Conservation (phyloP, 1,139 yeast genomes). For the Kodamaea derodonti region DNA sequence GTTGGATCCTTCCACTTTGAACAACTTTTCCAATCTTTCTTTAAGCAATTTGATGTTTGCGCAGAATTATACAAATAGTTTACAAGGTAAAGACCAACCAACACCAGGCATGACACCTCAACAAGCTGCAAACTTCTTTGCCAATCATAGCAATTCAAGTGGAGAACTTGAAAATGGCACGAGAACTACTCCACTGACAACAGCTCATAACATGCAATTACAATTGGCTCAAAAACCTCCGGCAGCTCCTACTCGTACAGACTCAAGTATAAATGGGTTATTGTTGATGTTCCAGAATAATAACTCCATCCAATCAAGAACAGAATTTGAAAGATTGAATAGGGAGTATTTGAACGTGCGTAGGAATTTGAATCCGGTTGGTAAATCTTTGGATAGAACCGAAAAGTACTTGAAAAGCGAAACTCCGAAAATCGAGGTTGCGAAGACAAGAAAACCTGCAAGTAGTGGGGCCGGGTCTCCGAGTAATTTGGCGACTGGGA, state of each 20-base stretch:
- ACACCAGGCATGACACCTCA: constrained; percentile 10
- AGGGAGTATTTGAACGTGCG: constrained; percentile 70
- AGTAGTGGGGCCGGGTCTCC: constrained; percentile 2
- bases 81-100: constrained; percentile 6
- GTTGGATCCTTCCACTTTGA: constrained; percentile 29
- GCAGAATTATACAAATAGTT: constrained; percentile 24
- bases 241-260: not conserved
- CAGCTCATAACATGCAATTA: not conserved
- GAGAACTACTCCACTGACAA: constrained; percentile 1
- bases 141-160: constrained; percentile 1
- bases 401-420: constrained; percentile 16
- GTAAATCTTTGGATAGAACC: constrained; percentile 54
- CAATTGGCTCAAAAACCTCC: not conserved
- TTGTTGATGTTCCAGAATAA: constrained; percentile 31
- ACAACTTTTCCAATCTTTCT: constrained; percentile 43
- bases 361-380: constrained; percentile 65
- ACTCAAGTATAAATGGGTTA: constrained; percentile 29
- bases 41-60: constrained; percentile 47
- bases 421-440: constrained; percentile 18
- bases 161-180: not conserved
- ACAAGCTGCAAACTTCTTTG: constrained; percentile 3
- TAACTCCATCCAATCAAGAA: constrained; percentile 58
- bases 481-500: constrained; percentile 14
- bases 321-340: constrained; percentile 73
- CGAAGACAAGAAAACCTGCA: constrained; percentile 16